Conservation (phyloP, 352 stramenopile genomes). For the Globisporangium radiosum region DNA sequence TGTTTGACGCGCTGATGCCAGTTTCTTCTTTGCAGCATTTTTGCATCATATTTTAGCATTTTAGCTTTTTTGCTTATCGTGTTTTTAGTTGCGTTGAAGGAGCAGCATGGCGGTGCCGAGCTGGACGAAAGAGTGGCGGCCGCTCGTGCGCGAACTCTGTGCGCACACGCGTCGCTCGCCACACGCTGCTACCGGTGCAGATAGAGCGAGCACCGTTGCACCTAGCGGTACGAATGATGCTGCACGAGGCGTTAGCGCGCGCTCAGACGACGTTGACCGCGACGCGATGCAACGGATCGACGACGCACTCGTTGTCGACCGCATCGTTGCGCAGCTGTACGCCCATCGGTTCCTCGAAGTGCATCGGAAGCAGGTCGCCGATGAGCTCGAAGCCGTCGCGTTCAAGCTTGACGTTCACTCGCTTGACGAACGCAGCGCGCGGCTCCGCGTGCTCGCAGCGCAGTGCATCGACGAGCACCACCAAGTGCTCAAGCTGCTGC, state of each 20-base stretch:
- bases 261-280: neutral
- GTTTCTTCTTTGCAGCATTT: too few species aligned
- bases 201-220: neutral
- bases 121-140: constrained; percentile 61
- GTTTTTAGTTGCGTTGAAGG: neutral
- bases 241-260: neutral
- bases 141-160: constrained; percentile 44
- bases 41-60: too few species aligned
- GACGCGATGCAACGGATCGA: neutral
- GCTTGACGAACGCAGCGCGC: constrained; percentile 30
- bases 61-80: neutral
- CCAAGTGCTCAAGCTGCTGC: constrained; percentile 48
- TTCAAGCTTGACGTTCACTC: constrained; percentile 56
- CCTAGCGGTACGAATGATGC: neutral
- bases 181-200: neutral
- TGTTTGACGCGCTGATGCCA: too few species aligned
- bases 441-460: constrained; percentile 24
- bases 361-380: constrained; percentile 37
- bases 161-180: constrained; percentile 7
- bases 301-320: constrained; percentile 29
- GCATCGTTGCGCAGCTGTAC: constrained; percentile 42
- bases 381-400: constrained; percentile 30
- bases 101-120: constrained; percentile 22
- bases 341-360: constrained; percentile 41
- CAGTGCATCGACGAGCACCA: constrained; percentile 22